Base-by-base conservation (phyloP, 192 early-diverging fungal genomes). In the Jimgerdemannia flammicorona region DNA sequence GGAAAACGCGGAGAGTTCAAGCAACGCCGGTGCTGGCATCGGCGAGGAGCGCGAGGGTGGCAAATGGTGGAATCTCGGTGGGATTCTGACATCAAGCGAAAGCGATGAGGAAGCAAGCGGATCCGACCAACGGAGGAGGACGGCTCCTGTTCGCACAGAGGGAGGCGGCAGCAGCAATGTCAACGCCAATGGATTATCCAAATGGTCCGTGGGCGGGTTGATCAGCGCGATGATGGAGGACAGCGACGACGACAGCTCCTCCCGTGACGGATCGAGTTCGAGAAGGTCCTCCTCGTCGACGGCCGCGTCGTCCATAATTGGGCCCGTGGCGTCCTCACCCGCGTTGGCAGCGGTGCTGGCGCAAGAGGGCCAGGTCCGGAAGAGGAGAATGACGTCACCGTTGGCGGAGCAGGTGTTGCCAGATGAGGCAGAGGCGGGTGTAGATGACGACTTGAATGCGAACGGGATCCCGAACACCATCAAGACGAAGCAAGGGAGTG, bases 71-170 rank as follows among this genome's bases (percentile, higher is more conserved):
- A 59, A 59, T 59, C 14, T 59, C 8, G 49, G 63, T 41, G 9
- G 44, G 4, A 3, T 29, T 40, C 14, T 11, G 20, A 18, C 71
- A 72, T 39, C 71, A 72, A 72, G 65, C 65, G 44, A 64, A 54
- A n/a, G 59, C 71, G 4, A 40, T 54, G 71, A 44, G 59, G 41
- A 54, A 72, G 19, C 65, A 72, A 20, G 63, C 71, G 14, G 20
- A 40, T 3, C 65, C 59, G 71, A 72, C 65, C 14, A 64, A 66
- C 39, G 67, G 44, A 43, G 29, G 59, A 29, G 72, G 11, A 17
- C 64, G 42, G 64, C 20, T 6, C 67, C 6, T 65, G 67, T 41
- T 49, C 65, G 18, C 20, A 42, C 3, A 40, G 20, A 3, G 63
- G 67, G 1, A 39, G 10, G 40, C 42, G 29, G 19, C 29, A 8